Base-by-base conservation (phyloP, 768 basidiomycete genomes). In the Cyclocybe aegerita region DNA sequence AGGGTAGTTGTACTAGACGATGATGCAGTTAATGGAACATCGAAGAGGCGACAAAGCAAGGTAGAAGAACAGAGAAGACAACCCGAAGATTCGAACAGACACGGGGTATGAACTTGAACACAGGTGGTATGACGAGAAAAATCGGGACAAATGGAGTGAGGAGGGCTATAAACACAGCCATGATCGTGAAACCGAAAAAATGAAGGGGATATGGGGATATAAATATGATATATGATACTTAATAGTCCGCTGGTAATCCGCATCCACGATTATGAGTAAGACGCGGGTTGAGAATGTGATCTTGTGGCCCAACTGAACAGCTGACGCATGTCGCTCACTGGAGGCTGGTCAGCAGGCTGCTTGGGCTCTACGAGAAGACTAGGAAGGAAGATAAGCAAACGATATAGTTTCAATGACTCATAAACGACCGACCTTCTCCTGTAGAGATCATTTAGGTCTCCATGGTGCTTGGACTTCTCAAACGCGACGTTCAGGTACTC, bases 401-500 rank as follows among this genome's bases (percentile, higher is more conserved):
- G 15, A 12, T 50, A 49, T 33, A 55, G 57, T 49, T 38, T 38
- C 43, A 33, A 38, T 48, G 17, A 33, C 39, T 17, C 41, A 36
- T 23, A n/a, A 45, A 9, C 10, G 38, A 65, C 80, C 35, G 58
- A 88, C 90, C 90, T 92, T 62, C 91, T 82, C 55, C 90, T 83
- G 60, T 93, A 93, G 32, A 93, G 73, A 63, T 92, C 91, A 60
- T 91, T 84, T 46, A 91, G 72, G 66, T 92, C 90, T n/a, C 88
- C 88, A 38, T 85, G 86, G 47, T 83, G 80, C 61, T 80, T 82
- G 2, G 89, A 79, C 52, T 82, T 84, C 60, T 90, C 85, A 55
- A 94, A 91, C 29, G 83, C 83, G 36, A 79, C 74, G 38, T 77
- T 79, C 31, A 95, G 73, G 63, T 85, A 94, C 45, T 81, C 77